Evolutionary conservation across 805 yeast species (phyloP).

Genomic region (Blastobotrys parvus): DNA sequence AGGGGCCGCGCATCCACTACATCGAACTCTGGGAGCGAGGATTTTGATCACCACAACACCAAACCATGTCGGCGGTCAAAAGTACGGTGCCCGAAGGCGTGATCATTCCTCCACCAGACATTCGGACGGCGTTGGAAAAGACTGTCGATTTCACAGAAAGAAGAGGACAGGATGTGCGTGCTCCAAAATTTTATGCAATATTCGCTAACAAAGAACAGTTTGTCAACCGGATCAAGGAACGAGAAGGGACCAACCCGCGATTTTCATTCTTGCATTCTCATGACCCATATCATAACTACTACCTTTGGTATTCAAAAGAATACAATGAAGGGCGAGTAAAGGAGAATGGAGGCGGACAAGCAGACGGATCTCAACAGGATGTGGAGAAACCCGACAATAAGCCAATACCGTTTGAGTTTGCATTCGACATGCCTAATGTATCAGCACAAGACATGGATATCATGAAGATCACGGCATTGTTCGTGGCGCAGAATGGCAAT

Average conservation of each 20-base stretch:
- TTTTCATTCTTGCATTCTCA: constrained; percentile 54
- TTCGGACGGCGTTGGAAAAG: constrained; percentile 48
- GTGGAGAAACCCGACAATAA: constrained; percentile 14
- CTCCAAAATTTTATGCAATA: too few species aligned
- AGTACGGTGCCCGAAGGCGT: constrained; percentile 34
- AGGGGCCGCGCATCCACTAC: too few species aligned
- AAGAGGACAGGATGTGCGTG: constrained; percentile 51
- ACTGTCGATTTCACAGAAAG: constrained; percentile 63
- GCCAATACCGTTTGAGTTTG: constrained; percentile 27
- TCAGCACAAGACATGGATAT: constrained; percentile 59
- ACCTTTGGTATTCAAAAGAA: constrained; percentile 38
- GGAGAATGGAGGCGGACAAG: constrained; percentile 1
- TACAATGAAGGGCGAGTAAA: constrained; percentile 23
- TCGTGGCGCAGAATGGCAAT: constrained; percentile 53
- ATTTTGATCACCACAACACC: too few species aligned
- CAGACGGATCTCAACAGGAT: neutral
- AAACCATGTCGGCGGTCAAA: constrained; percentile 1
- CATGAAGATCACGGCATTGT: constrained; percentile 64
- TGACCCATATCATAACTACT: constrained; percentile 53
- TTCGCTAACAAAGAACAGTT: too few species aligned
- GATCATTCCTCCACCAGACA: constrained; percentile 46
- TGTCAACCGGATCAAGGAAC: constrained; percentile 45
- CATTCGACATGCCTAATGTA: constrained; percentile 32
- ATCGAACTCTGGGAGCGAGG: too few species aligned
- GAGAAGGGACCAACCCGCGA: constrained; percentile 40